A percentile compares a stretch with the other conserved stretches of the same genome.
Conservation (phyloP, 2,329 filamentous ascomycete species). For the Pezizomycotina sp. region DNA sequence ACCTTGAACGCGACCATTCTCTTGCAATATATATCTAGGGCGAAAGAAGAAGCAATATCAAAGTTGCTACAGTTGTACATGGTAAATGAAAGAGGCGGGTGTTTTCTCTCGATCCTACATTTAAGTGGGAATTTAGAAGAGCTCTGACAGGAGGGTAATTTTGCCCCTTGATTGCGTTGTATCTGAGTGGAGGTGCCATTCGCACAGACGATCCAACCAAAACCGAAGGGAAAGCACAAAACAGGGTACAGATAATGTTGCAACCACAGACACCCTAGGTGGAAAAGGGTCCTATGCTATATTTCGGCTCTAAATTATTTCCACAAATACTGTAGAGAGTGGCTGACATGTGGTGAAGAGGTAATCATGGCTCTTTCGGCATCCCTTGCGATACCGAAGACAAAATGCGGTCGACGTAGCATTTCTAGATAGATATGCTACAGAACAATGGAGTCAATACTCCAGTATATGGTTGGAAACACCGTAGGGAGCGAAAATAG, state of each 20-base stretch:
- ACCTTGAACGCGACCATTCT: conserved; percentile 11
- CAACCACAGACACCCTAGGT: no score
- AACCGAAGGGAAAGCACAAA: no score
- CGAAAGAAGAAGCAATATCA: conserved; percentile 69
- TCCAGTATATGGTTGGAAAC: conserved; percentile 75
- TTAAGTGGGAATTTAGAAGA: conserved; percentile 65
- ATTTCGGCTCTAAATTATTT: no score
- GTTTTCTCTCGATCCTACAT: conserved; percentile 54
- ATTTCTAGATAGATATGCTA: conserved; percentile 71
- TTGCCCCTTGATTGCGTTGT: no score
- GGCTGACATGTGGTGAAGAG: conserved; percentile 31
- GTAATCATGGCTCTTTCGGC: conserved; percentile 75
- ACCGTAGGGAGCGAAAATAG: conserved; percentile 33
- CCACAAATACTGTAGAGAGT: no score
- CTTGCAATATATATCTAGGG: conserved; percentile 36
- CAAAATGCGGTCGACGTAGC: conserved; percentile 48
- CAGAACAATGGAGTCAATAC: conserved; percentile 82
- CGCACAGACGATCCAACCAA: no score
- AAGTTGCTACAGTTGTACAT: conserved; percentile 79
- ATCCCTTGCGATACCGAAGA: conserved; percentile 52
- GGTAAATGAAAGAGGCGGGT: conserved; percentile 37
- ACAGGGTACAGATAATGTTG: no score
- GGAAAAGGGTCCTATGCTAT: no score
- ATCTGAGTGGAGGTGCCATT: no score
- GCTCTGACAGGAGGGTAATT: conserved; percentile 63